A percentile compares a stretch with the other conserved stretches of the same genome.
phyloP scores from a whole-genome alignment of 768 basidiomycete genomes.

The Trametes villosa region DNA sequence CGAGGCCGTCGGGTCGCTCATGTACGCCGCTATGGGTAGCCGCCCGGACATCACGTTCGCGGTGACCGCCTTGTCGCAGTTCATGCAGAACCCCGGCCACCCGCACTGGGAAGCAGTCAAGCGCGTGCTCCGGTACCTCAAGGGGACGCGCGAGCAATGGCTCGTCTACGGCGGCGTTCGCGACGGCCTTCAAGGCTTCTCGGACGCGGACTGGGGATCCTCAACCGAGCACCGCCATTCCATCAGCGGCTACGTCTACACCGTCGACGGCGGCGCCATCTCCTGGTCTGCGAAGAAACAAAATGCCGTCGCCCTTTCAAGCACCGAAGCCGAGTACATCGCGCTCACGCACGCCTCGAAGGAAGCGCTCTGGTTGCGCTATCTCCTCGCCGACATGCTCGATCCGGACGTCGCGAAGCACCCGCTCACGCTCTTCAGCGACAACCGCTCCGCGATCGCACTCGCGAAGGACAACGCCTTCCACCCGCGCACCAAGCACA shows the following conservation, averaged over 20 bases:
- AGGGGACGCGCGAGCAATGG: slow-evolving; percentile 13
- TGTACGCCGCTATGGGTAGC: slow-evolving; percentile 32
- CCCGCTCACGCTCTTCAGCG: neutral
- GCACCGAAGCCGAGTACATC: too few species aligned
- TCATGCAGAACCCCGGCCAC: too few species aligned
- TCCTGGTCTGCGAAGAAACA: slow-evolving; percentile 48
- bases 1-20: slow-evolving; percentile 34
- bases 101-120: slow-evolving; percentile 29
- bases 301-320: slow-evolving; percentile 38
- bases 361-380: slow-evolving; percentile 42
- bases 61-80: slow-evolving; percentile 24
- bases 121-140: slow-evolving; percentile 31
- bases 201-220: slow-evolving; percentile 17
- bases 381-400: slow-evolving; percentile 2
- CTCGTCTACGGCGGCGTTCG: slow-evolving; percentile 20
- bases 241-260: slow-evolving; percentile 38
- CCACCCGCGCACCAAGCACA: slow-evolving; percentile 42
- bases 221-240: slow-evolving; percentile 13
- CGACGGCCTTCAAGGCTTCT: slow-evolving; percentile 13
- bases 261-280: slow-evolving; percentile 40
- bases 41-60: slow-evolving; percentile 38
- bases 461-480: slow-evolving; percentile 25
- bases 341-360: slow-evolving; percentile 37
- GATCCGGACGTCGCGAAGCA: neutral
- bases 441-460: slow-evolving; percentile 12